Evolutionary conservation across 306 rosid species (phyloP).

Genomic region (Prunus salicina): DNA sequence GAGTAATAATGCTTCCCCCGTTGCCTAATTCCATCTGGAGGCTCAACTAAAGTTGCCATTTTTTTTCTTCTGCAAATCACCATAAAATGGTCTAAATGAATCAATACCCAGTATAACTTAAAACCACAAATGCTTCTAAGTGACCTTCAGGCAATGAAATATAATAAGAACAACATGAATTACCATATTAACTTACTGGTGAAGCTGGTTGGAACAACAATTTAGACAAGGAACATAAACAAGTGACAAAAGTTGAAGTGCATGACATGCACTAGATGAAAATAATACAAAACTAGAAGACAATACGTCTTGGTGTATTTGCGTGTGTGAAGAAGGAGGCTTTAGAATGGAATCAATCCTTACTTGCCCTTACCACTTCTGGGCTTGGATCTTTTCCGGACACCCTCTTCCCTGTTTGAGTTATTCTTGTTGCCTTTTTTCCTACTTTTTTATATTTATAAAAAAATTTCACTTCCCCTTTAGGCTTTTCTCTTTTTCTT

Average conservation of each 20-base stretch:
- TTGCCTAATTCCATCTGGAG: conserved; percentile 53
- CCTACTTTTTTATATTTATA: background rate
- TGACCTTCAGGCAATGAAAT: conserved; percentile 1
- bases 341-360: conserved; percentile 60
- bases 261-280: conserved; percentile 6
- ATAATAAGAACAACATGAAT: conserved; percentile 14
- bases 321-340: conserved; percentile 9
- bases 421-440: conserved; percentile 9
- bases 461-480: conserved; percentile 11
- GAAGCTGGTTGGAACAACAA: conserved; percentile 14
- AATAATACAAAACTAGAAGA: background rate
- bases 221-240: background rate
- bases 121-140: background rate
- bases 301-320: background rate
- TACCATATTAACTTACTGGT: conserved; percentile 11
- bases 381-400: conserved; percentile 41
- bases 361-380: conserved; percentile 51
- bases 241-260: background rate
- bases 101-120: background rate
- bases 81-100: conserved; percentile 18
- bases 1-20: conserved; percentile 62
- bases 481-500: background rate
- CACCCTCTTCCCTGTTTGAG: conserved; percentile 19
- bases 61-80: conserved; percentile 33
- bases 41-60: conserved; percentile 74